Evolutionary conservation across 306 rosid species (phyloP), one percentile per base, ranked within the genome.

Genomic region (Medicago arabica): DNA sequence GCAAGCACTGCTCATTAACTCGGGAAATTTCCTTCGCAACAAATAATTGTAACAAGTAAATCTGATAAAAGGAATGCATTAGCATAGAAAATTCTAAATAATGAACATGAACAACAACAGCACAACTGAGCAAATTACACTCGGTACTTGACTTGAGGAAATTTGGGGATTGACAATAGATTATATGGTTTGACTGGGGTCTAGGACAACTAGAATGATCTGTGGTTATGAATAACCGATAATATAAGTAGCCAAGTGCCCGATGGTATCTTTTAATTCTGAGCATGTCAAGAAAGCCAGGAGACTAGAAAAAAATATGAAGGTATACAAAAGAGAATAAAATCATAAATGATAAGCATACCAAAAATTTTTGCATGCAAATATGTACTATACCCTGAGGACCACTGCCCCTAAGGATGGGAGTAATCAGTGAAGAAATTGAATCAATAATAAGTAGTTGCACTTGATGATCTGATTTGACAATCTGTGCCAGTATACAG

Each of bases 391-490:
- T 89, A 93, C 97, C 98, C 80, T 89, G 96, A 76, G 90, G 88
- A 82, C 90, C 85, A 78, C 86, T 51, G 72, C 92, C 90, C 75
- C 96, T 93, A 69, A 93, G 97, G 85, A 93, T 82, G 41, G 96
- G 98, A 55, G 94, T 83, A 62, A 93, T 84, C 71, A 93, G 82
- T 46, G 98, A 89, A 64, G 98, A 91, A 77, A 93, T 81, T 10
- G 94, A 93, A 81, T 93, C 98, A 70, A 93, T 63, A 79, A 93
- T 84, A 78, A 93, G 88, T 83, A 93, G 81, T 73, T 70, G 92
- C 84, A 84, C 87, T 47, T 75, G 85, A 62, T 19, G 79, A 71
- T 84, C 86, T 69, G 83, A 87, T 74, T 75, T 78, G 62, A 74
- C 81, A 79, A 74, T 83, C 86, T 84, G 83, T 74, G 74, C 62